Base-by-base conservation (phyloP, 805 yeast genomes). In the Candida sanyiensis region DNA sequence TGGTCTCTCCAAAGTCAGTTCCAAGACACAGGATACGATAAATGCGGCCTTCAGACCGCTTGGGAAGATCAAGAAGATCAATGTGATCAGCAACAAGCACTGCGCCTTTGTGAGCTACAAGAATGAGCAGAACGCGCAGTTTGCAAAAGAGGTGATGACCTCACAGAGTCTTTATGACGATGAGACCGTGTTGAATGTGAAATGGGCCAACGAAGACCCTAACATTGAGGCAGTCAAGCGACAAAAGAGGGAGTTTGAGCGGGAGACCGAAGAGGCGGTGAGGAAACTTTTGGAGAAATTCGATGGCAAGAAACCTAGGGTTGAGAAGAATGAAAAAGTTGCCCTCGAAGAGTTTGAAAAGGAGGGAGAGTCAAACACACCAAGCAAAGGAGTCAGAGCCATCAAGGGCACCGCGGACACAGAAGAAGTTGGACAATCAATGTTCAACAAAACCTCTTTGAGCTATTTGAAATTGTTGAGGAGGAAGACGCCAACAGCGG, bases 111-210 rank as follows among this genome's bases (percentile, higher is more conserved):
- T 93, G 6, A 80, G 83, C 1, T 90, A 65, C 54, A 68, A 67
- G 40, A 58, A 69, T 25, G 95, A 86, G 50, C 58, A 71, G 16
- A 80, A 73, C 54, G 97, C 97, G 0, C 97, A 90, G 58, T 93
- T 90, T 67, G 96, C 96, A 0, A 85, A 86, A 52, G 97, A 90
- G 58, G 95, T 95, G 1, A 86, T 90, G 96, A 75, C 81, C 28
- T 80, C 80, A 31, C 97, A 90, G 57, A 71, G 83, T 7, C 57
- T 89, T 7, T 72, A 79, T 37, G 77, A 72, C 30, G 38, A 34
- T 21, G 71, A 73, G 41, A 95, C 83, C 45, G 72, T 80, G 0
- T 59, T 89, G 31, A 73, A 69, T 43, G 74, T 89, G 1, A 70
- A 85, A 46, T 89, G 97, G 97, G 95, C 97, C 0, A 77, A 75